These are phyloP conservation scores for Nemania sp. DNA, from an alignment of 2,329 filamentous ascomycete genomes.

Conservation along the genomic window DNA sequence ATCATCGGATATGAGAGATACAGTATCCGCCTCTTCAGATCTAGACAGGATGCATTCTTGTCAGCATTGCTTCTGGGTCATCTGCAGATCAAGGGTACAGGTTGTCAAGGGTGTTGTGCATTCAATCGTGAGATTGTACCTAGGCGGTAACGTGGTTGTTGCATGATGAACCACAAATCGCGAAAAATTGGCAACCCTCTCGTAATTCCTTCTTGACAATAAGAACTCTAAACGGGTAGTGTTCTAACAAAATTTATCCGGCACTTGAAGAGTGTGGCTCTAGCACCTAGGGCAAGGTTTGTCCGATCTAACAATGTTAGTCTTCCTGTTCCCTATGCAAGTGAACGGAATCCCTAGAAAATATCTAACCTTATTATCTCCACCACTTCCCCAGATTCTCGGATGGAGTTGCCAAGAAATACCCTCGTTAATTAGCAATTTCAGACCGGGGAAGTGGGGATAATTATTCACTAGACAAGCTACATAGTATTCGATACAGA, in stretches of 20 bases:
- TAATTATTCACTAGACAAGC: background rate
- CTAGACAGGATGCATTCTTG: background rate
- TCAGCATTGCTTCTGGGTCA: slow-evolving; percentile 1
- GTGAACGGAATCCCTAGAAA: background rate
- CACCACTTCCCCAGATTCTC: slow-evolving; percentile 33
- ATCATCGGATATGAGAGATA: slow-evolving; percentile 9
- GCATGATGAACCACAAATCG: background rate
- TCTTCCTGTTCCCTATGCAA: background rate
- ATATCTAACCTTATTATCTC: background rate
- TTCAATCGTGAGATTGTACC: slow-evolving; percentile 12
- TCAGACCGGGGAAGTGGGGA: slow-evolving; percentile 11
- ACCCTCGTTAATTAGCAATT: background rate
- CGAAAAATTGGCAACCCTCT: background rate
- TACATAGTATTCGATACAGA: background rate
- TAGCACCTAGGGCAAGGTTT: no score
- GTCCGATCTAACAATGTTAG: background rate
- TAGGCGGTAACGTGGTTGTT: background rate
- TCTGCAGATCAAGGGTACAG: slow-evolving; percentile 4
- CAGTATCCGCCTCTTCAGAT: slow-evolving; percentile 13
- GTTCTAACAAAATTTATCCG: background rate
- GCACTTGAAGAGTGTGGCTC: background rate
- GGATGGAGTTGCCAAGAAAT: slow-evolving; percentile 18
- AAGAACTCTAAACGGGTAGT: background rate
- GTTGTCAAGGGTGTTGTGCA: background rate
- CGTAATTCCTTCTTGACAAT: background rate